phyloP scores from a whole-genome alignment of 495 filamentous ascomycete species.

The Penicillium maclennaniae region DNA sequence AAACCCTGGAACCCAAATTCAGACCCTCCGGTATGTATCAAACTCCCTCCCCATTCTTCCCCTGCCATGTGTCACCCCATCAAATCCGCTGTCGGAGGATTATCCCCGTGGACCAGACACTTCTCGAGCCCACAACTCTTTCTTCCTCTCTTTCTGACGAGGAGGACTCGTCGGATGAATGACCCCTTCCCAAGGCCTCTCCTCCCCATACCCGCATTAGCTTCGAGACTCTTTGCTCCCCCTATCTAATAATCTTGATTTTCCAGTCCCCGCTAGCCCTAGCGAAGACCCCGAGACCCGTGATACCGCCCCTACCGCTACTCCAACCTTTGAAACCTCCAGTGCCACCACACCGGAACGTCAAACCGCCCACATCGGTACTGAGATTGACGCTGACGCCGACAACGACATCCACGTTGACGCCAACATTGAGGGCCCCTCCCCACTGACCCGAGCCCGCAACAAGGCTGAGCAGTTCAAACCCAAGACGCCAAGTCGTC shows the following conservation, averaged over 20 bases:
- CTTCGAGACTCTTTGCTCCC: too few species aligned
- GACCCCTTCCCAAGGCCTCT: too few species aligned
- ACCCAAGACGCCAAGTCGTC: slow-evolving; percentile 46
- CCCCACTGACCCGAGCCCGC: slow-evolving; percentile 29
- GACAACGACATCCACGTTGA: background rate
- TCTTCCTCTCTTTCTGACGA: too few species aligned
- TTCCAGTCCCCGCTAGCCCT: background rate
- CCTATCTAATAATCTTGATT: background rate
- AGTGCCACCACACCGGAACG: background rate
- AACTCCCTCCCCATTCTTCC: background rate
- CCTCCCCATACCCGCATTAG: too few species aligned
- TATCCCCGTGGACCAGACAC: too few species aligned
- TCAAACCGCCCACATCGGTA: background rate
- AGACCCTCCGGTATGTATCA: background rate
- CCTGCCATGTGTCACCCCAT: background rate
- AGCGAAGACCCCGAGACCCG: background rate
- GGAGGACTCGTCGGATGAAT: too few species aligned
- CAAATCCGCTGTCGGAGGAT: too few species aligned
- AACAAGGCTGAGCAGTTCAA: slow-evolving; percentile 41
- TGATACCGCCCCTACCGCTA: background rate
- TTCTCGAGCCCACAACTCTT: too few species aligned
- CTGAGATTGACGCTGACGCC: background rate
- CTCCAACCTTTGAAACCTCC: background rate
- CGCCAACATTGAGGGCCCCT: background rate
- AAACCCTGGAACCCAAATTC: background rate